A percentile compares a stretch with the other conserved stretches of the same genome.
Conservation (phyloP, 371 early-diverging fungal genomes). For the Actinomortierella wolfii region DNA sequence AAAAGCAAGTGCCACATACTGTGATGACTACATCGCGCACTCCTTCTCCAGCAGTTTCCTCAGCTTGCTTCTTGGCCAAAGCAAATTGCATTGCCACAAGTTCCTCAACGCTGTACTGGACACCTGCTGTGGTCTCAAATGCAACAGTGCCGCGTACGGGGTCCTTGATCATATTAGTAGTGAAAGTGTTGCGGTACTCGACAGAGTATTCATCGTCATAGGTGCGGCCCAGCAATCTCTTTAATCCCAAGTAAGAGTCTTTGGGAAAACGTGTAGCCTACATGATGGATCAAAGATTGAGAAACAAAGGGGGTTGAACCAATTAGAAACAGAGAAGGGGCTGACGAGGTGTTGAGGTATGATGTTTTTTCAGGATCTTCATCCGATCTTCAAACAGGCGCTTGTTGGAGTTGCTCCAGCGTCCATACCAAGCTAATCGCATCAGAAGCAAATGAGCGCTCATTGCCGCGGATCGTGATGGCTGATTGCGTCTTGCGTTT, state of each 20-base stretch:
- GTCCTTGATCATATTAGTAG: slow-evolving; percentile 76
- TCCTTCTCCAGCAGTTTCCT: slow-evolving; percentile 72
- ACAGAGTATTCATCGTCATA: slow-evolving; percentile 71
- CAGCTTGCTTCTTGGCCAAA: slow-evolving; percentile 85
- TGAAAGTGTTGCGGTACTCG: slow-evolving; percentile 73
- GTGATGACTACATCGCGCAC: slow-evolving; percentile 91
- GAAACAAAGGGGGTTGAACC: neutral
- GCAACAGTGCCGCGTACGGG: slow-evolving; percentile 61
- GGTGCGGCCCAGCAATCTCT: slow-evolving; percentile 78
- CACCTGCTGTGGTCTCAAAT: slow-evolving; percentile 61
- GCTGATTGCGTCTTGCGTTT: slow-evolving; percentile 92
- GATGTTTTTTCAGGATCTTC: too few relatives aligned
- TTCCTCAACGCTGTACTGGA: slow-evolving; percentile 77
- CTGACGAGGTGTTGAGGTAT: too few relatives aligned
- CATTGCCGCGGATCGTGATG: slow-evolving; percentile 78
- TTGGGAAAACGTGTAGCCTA: slow-evolving; percentile 90
- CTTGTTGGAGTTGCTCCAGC: too few relatives aligned
- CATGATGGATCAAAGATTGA: too few relatives aligned
- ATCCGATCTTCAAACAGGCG: too few relatives aligned
- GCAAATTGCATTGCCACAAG: slow-evolving; percentile 93
- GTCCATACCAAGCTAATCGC: slow-evolving; percentile 77
- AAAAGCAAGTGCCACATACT: slow-evolving; percentile 50
- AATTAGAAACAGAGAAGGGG: slow-evolving; percentile 1
- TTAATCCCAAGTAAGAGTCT: slow-evolving; percentile 79
- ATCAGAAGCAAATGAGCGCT: slow-evolving; percentile 90